Percentiles rank a stretch among this genome's conserved stretches.
Conservation (phyloP, 805 yeast species). For the Metschnikowia orientalis region DNA sequence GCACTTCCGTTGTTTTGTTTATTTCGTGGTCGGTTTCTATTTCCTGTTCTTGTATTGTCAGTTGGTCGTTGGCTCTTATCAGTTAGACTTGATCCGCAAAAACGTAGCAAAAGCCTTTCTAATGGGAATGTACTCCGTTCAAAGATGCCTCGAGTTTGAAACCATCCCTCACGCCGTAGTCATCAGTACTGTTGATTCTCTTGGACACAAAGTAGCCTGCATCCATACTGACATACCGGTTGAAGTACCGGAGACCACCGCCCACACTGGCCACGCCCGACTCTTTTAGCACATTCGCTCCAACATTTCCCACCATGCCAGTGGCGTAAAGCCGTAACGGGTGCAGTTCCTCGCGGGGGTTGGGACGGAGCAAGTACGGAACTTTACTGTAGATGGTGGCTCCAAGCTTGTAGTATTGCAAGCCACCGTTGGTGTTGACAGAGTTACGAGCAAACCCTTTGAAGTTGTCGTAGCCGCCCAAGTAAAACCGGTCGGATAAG, state of each 20-base stretch:
- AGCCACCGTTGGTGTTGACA: conserved; percentile 74
- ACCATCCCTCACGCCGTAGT: conserved; percentile 34
- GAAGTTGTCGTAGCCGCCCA: conserved; percentile 75
- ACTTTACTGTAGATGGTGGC: conserved; percentile 54
- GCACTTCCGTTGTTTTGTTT: too few relatives aligned
- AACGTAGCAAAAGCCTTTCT: too few relatives aligned
- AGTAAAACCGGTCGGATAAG: conserved; percentile 72
- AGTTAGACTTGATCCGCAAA: too few relatives aligned
- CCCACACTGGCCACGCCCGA: conserved; percentile 29
- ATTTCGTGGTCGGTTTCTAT: too few relatives aligned
- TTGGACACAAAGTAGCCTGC: conserved; percentile 35
- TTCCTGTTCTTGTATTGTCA: too few relatives aligned
- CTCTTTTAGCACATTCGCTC: conserved; percentile 24
- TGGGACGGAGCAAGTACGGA: conserved; percentile 40
- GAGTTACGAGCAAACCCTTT: conserved; percentile 67
- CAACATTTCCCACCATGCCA: conserved; percentile 60
- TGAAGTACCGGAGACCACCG: conserved; percentile 35
- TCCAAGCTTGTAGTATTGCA: conserved; percentile 53
- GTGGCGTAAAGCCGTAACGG: conserved; percentile 55
- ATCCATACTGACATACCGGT: conserved; percentile 39
- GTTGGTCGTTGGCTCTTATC: too few relatives aligned
- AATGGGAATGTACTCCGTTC: conserved; percentile 5
- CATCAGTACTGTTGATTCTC: conserved; percentile 18
- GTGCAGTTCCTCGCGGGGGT: conserved; percentile 20
- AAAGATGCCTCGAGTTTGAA: conserved; percentile 36